Conservation (phyloP, 169 alveolate genomes). For the Eimeria sp. region DNA sequence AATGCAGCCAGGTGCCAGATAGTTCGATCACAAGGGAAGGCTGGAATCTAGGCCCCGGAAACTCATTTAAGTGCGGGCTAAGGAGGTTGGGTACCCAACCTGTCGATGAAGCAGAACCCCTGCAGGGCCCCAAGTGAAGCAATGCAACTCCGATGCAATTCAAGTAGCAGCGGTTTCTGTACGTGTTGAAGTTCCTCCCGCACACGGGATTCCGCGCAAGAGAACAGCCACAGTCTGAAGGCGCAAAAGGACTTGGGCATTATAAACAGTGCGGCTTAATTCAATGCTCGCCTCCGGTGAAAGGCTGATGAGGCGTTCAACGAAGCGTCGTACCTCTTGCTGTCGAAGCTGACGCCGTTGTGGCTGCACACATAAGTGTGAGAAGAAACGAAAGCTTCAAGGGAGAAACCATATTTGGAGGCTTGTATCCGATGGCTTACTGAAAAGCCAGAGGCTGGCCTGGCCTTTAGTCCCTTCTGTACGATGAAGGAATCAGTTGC, state of each 20-base stretch:
- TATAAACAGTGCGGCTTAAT: not conserved
- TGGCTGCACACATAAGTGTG: not conserved
- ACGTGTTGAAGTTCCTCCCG: constrained; percentile 22
- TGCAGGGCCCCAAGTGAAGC: not conserved
- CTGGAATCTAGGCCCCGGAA: not conserved
- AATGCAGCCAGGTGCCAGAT: not conserved
- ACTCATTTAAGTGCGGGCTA: not conserved
- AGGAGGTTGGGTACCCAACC: not conserved
- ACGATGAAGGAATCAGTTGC: not conserved
- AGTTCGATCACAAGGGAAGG: not conserved
- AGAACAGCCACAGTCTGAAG: constrained; percentile 39
- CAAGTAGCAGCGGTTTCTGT: constrained; percentile 34
- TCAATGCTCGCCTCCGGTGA: not conserved
- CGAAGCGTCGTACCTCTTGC: constrained; percentile 1
- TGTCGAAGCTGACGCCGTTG: not conserved
- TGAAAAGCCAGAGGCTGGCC: not conserved
- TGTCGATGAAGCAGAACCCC: not conserved
- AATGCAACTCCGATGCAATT: constrained; percentile 1
- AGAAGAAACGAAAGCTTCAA: constrained; percentile 6
- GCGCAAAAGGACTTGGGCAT: not conserved
- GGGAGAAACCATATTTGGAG: constrained; percentile 2
- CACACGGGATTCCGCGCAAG: constrained; percentile 15
- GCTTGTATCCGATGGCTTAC: not conserved
- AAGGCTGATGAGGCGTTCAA: not conserved
- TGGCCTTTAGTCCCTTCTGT: not conserved